Evolutionary conservation across 1,139 yeast genomes (phyloP).

Genomic region (Geotrichum histeridarum): DNA sequence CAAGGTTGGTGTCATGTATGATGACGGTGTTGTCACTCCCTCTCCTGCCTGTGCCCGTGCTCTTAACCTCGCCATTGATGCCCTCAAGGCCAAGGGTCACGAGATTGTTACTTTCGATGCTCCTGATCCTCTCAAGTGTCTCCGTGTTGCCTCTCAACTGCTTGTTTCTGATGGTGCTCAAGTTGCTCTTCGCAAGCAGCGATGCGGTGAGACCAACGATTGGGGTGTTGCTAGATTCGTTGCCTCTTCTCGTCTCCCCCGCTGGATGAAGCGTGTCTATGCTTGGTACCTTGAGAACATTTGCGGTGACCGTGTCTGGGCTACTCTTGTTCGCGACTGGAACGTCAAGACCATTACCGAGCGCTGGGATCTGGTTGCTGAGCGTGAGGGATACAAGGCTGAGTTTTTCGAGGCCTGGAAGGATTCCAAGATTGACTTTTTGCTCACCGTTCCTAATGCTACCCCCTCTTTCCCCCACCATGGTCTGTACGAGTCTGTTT

Average conservation of each 20-base stretch:
- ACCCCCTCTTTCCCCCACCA: conserved; percentile 41
- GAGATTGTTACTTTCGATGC: conserved; percentile 57
- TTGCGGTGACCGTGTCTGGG: conserved; percentile 39
- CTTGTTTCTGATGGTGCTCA: conserved; percentile 37
- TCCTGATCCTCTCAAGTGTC: conserved; percentile 42
- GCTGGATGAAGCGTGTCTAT: conserved; percentile 36
- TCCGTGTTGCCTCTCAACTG: conserved; percentile 40
- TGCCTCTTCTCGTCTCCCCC: conserved; percentile 36
- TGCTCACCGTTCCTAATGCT: conserved; percentile 40
- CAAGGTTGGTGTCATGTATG: conserved; percentile 45
- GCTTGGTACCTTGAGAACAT: conserved; percentile 38
- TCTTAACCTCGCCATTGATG: conserved; percentile 44
- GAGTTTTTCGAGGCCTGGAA: conserved; percentile 39
- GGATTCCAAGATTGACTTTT: conserved; percentile 37
- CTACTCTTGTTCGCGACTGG: conserved; percentile 41
- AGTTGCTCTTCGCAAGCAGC: conserved; percentile 34
- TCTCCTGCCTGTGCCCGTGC: conserved; percentile 63
- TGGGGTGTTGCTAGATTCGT: conserved; percentile 38
- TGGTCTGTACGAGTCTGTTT: conserved; percentile 37
- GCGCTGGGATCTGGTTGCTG: conserved; percentile 38
- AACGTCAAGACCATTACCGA: conserved; percentile 38
- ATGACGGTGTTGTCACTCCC: conserved; percentile 47
- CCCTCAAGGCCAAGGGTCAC: conserved; percentile 51
- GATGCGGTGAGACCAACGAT: conserved; percentile 38
- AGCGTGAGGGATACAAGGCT: conserved; percentile 40